Evolutionary conservation across 2,329 filamentous ascomycete genomes (phyloP), one percentile per base, ranked within the genome.

Genomic region (Neoarthrinium moseri): DNA sequence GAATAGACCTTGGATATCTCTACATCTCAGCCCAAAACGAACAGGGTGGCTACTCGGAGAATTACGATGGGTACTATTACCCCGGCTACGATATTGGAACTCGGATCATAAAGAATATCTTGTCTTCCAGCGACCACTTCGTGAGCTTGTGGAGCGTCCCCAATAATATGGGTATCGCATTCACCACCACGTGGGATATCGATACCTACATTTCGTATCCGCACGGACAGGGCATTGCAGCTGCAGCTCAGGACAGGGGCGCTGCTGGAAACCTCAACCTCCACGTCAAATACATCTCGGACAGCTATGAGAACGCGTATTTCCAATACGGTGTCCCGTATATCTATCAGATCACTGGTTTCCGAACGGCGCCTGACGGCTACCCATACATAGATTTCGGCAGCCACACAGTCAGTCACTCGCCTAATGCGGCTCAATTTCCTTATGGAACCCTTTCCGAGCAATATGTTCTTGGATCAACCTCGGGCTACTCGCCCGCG

Each of bases 321-420:
- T 34, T 34, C 32, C 32, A 34, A 15, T 34, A 34, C 32, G 32
- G 32, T 17, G 32, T 34, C 32, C 32, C 32, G 2, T 34, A 34
- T 34, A 34, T 34, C 32, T 11, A 34, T 4, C 32, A 34, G 32
- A 34, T 34, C 4, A 12, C 32, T 34, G 32, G 32, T 17, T 34
- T 34, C 32, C 32, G 32, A 34, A 34, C 32, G 32, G 32, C 32
- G n/a, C 8, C 32, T 15, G 32, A 34, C 32, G 32, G 32, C 32
- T 34, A 34, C n/a, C 32, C 32, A 15, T 34, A 34, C 32, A 34
- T 34, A 34, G 32, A 34, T 34, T 34, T 34, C 32, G 32, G 32
- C 32, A 34, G 32, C 32, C 32, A 34, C 3, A 34, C 32, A 12
- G 32, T 34, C 32, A 34, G 32, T 15, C 32, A 34, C 32, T 34